Conservation (phyloP, 2,329 filamentous ascomycete species). For the Hawksworthiomyces lignivorus region DNA sequence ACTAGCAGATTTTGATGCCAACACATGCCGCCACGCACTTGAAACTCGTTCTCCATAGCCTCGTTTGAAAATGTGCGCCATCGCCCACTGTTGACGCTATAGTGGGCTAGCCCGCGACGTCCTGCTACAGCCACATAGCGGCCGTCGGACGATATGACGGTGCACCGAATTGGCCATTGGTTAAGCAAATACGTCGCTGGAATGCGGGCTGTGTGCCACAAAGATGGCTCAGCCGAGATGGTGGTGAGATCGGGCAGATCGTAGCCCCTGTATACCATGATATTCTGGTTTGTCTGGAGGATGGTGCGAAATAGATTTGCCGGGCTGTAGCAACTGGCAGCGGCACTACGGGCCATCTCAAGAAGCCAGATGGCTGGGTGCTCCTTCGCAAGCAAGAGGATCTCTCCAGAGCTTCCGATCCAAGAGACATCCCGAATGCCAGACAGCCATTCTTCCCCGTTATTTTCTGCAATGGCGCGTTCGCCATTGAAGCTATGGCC, state of each 20-base stretch:
- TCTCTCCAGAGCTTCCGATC: slow-evolving; percentile 80
- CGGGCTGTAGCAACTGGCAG: slow-evolving; percentile 83
- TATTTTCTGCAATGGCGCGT: slow-evolving; percentile 51
- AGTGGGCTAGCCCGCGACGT: slow-evolving; percentile 83
- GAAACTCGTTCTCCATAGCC: slow-evolving; percentile 78
- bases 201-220: slow-evolving; percentile 92
- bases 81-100: slow-evolving; percentile 85
- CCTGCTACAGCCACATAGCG: slow-evolving; percentile 96
- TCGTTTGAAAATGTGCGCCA: slow-evolving; percentile 92
- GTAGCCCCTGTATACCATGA: slow-evolving; percentile 91
- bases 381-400: slow-evolving; percentile 63
- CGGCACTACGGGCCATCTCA: slow-evolving; percentile 90
- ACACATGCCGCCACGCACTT: slow-evolving; percentile 92
- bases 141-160: slow-evolving; percentile 84
- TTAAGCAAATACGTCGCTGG: slow-evolving; percentile 77
- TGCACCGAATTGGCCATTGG: slow-evolving; percentile 87
- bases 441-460: slow-evolving; percentile 77
- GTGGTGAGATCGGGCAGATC: slow-evolving; percentile 84
- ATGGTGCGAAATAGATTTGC: slow-evolving; percentile 86
- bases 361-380: slow-evolving; percentile 78
- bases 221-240: slow-evolving; percentile 80
- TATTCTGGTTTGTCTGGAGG: slow-evolving; percentile 76
- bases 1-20: slow-evolving; percentile 97
- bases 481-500: slow-evolving; percentile 77
- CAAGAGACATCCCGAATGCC: slow-evolving; percentile 73